Evolutionary conservation across 352 stramenopile species (phyloP).

Genomic region (Globisporangium splendens): DNA sequence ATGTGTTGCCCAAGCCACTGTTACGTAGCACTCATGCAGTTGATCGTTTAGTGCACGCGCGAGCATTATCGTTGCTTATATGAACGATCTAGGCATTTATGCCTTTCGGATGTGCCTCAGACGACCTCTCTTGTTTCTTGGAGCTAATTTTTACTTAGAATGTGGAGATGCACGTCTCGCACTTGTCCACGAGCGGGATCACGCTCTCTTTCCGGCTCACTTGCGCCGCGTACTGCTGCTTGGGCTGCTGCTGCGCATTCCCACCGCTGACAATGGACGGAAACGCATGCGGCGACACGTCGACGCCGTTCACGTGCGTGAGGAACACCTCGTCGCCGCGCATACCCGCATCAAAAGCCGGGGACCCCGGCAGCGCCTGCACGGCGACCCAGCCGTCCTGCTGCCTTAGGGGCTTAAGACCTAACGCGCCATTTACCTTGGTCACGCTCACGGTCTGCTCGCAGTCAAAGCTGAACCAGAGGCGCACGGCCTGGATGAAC

Average conservation of each 20-base stretch:
- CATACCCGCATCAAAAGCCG: constrained; percentile 72
- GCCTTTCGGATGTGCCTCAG: too few species aligned
- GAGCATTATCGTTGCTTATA: too few species aligned
- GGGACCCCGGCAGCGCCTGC: constrained; percentile 58
- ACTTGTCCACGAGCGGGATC: constrained; percentile 68
- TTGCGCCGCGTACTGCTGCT: constrained; percentile 20
- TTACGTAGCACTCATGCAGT: too few species aligned
- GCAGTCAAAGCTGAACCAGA: constrained; percentile 83
- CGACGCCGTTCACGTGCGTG: constrained; percentile 77
- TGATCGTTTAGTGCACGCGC: too few species aligned
- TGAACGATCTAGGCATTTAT: too few species aligned
- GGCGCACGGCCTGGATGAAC: constrained; percentile 63
- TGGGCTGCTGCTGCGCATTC: constrained; percentile 1
- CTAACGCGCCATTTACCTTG: constrained; percentile 63
- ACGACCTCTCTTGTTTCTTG: too few species aligned
- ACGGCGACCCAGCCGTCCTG: constrained; percentile 79
- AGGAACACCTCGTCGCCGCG: constrained; percentile 68
- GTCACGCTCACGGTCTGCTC: constrained; percentile 77
- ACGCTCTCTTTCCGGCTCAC: constrained; percentile 77
- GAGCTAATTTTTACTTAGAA: constrained; percentile 46
- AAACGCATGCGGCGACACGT: constrained; percentile 72
- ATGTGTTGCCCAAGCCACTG: too few species aligned
- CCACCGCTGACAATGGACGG: constrained; percentile 29
- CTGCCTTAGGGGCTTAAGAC: constrained; percentile 66
- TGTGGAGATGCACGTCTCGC: constrained; percentile 75